These are phyloP conservation scores for Stemphylium beticola DNA, from an alignment of 2,329 filamentous ascomycete genomes.

Conservation along the genomic window DNA sequence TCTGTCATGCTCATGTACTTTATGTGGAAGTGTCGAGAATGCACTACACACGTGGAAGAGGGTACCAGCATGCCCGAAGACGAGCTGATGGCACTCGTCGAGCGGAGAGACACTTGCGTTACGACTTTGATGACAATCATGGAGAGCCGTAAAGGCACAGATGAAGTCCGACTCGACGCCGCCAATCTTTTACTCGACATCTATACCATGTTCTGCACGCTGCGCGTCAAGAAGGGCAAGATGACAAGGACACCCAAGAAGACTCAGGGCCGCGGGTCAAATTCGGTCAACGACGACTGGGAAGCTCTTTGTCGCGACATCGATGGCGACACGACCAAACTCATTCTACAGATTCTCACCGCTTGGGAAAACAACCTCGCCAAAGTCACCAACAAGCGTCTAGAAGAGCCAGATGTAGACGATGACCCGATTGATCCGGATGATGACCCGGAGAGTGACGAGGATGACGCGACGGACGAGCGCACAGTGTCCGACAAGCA, in stretches of 20 bases:
- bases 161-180: slow-evolving; percentile 77
- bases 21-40: slow-evolving; percentile 82
- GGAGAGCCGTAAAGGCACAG: slow-evolving; percentile 64
- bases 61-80: slow-evolving; percentile 58
- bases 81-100: slow-evolving; percentile 64
- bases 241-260: slow-evolving; percentile 42
- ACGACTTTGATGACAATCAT: slow-evolving; percentile 58
- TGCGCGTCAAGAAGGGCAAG: slow-evolving; percentile 60
- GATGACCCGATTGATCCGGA: slow-evolving; percentile 74
- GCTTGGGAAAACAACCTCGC: slow-evolving; percentile 72
- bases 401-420: slow-evolving; percentile 63
- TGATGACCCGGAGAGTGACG: slow-evolving; percentile 65
- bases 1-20: slow-evolving; percentile 86
- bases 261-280: slow-evolving; percentile 25
- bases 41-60: slow-evolving; percentile 46
- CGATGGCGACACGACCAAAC: slow-evolving; percentile 64
- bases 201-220: slow-evolving; percentile 76
- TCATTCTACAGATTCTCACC: slow-evolving; percentile 78
- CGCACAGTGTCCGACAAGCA: slow-evolving; percentile 58
- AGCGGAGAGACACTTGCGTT: slow-evolving; percentile 60
- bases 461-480: slow-evolving; percentile 57
- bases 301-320: slow-evolving; percentile 73
- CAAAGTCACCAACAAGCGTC: slow-evolving; percentile 42
- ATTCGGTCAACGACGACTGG: slow-evolving; percentile 53
- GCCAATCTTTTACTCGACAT: slow-evolving; percentile 82